Evolutionary conservation across 495 filamentous ascomycete genomes (phyloP).

Genomic region (Hypomontagnella monticulosa): DNA sequence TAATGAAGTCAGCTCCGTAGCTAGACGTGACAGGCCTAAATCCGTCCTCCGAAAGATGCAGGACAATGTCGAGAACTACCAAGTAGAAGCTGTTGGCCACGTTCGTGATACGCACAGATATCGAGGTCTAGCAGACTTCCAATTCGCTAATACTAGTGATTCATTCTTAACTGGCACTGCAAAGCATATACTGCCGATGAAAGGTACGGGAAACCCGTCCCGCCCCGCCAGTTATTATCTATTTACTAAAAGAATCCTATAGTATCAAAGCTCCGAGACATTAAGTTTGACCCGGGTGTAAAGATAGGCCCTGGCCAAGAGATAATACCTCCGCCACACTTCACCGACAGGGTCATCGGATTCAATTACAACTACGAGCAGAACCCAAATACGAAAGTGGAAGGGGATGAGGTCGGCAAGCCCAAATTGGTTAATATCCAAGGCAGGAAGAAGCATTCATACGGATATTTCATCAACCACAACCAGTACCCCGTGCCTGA

Average conservation of each 20-base stretch:
- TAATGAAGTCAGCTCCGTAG: slow-evolving; percentile 49
- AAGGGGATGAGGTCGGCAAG: slow-evolving; percentile 42
- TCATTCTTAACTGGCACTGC: slow-evolving; percentile 72
- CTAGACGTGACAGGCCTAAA: slow-evolving; percentile 53
- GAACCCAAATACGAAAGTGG: slow-evolving; percentile 59
- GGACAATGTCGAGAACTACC: slow-evolving; percentile 76
- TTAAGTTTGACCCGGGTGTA: slow-evolving; percentile 72
- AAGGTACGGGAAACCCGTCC: slow-evolving; percentile 58
- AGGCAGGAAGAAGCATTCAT: slow-evolving; percentile 57
- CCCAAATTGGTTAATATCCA: slow-evolving; percentile 41
- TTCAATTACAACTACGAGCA: slow-evolving; percentile 72
- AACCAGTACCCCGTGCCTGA: slow-evolving; percentile 55
- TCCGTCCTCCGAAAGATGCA: slow-evolving; percentile 71
- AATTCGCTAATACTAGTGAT: slow-evolving; percentile 70
- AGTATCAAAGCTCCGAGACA: slow-evolving; percentile 78
- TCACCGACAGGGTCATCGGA: slow-evolving; percentile 71
- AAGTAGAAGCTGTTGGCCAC: slow-evolving; percentile 73
- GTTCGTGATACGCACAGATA: slow-evolving; percentile 87
- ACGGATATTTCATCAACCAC: slow-evolving; percentile 71
- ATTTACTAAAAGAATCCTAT: slow-evolving; percentile 15
- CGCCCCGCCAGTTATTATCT: neutral
- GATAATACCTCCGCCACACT: slow-evolving; percentile 81
- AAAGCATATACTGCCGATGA: slow-evolving; percentile 69
- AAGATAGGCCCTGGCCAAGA: slow-evolving; percentile 67
- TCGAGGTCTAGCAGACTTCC: slow-evolving; percentile 76